Conservation (phyloP, 2,329 filamentous ascomycete species). For the Xylaria sp. region DNA sequence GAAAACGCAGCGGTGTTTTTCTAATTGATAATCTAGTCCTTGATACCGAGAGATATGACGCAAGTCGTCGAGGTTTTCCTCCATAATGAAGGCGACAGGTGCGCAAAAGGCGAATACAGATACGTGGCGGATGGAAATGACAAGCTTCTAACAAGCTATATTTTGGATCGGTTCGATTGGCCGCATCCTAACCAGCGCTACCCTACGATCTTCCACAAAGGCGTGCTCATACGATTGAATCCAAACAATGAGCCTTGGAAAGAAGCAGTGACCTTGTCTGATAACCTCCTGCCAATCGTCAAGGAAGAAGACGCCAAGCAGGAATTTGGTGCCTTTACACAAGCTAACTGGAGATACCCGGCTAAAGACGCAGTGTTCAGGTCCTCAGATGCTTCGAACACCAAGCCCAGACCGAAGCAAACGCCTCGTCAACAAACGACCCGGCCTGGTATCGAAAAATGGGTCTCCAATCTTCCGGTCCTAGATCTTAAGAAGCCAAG, state of each 20-base stretch:
- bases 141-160: conserved; percentile 34
- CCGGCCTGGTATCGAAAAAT: conserved; percentile 24
- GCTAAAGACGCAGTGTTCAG: not conserved
- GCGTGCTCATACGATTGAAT: conserved; percentile 32
- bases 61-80: conserved; percentile 37
- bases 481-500: not conserved
- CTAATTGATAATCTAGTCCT: conserved; percentile 7
- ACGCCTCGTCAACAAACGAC: not conserved
- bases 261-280: conserved; percentile 13
- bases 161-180: conserved; percentile 41
- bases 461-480: conserved; percentile 29
- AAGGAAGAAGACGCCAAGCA: conserved; percentile 2
- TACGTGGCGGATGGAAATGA: conserved; percentile 35
- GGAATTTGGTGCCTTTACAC: conserved; percentile 29
- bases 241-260: conserved; percentile 27
- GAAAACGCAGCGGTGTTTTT: not conserved
- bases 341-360: conserved; percentile 26
- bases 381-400: not conserved
- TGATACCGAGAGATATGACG: conserved; percentile 3
- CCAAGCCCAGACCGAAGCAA: not conserved
- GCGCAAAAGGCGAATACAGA: conserved; percentile 35
- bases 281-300: conserved; percentile 9
- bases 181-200: conserved; percentile 24
- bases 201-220: conserved; percentile 34
- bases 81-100: conserved; percentile 38